These are phyloP conservation scores for Coprinopsis sp. DNA, from an alignment of 768 basidiomycete genomes.

Conservation along the genomic window DNA sequence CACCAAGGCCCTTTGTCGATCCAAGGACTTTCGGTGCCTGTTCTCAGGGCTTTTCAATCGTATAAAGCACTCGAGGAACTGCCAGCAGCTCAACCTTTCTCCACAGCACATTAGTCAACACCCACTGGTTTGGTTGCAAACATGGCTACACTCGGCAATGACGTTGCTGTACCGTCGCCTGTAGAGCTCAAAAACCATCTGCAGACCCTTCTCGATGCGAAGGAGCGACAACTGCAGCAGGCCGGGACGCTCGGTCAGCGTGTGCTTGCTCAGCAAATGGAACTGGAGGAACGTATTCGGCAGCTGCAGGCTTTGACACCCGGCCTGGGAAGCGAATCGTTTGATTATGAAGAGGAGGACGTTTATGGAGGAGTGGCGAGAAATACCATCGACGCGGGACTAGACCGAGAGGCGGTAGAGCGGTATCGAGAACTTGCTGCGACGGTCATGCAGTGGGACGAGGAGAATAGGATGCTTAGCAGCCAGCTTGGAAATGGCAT, in stretches of 20 bases:
- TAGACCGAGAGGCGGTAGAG: constrained; percentile 60
- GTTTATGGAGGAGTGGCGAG: constrained; percentile 11
- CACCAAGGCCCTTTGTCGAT: too few relatives aligned
- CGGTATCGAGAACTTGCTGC: constrained; percentile 75
- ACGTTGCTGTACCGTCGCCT: constrained; percentile 27
- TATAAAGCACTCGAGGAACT: neutral
- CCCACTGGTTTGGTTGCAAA: neutral
- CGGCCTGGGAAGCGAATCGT: constrained; percentile 49
- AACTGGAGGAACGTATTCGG: constrained; percentile 83
- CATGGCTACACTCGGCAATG: neutral
- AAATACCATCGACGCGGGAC: constrained; percentile 9
- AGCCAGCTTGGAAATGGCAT: constrained; percentile 56
- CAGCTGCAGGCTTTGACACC: constrained; percentile 46
- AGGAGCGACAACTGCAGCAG: constrained; percentile 89
- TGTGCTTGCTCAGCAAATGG: constrained; percentile 88
- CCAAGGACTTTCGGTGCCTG: too few relatives aligned
- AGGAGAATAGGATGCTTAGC: constrained; percentile 73
- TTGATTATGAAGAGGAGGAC: constrained; percentile 21
- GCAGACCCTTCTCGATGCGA: constrained; percentile 74
- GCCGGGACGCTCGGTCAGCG: constrained; percentile 92
- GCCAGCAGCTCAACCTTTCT: neutral
- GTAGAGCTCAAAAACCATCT: constrained; percentile 60
- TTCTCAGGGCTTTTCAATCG: too few relatives aligned
- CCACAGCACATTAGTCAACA: too few relatives aligned
- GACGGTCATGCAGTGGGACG: constrained; percentile 72